A percentile compares a stretch with the other conserved stretches of the same genome.
These are phyloP conservation scores for Heterobasidion occidentale DNA, from an alignment of 1,284 basidiomycete genomes.

Conservation along the genomic window DNA sequence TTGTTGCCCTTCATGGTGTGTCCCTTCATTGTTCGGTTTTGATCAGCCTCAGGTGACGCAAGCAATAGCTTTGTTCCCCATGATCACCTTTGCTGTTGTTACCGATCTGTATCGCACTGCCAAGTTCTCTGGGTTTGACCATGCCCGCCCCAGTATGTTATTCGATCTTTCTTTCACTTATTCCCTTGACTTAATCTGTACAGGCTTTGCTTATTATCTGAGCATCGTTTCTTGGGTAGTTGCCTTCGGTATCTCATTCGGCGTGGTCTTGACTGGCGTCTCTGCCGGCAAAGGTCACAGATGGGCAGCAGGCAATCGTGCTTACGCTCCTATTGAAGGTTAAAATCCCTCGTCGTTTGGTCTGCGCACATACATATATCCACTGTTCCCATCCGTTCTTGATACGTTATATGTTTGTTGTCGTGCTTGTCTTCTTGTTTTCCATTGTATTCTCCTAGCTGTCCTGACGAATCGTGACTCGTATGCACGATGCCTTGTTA, in stretches of 20 bases:
- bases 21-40: conserved; percentile 2
- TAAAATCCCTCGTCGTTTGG: background rate
- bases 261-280: conserved; percentile 54
- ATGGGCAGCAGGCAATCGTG: conserved; percentile 72
- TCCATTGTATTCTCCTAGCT: background rate
- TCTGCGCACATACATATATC: background rate
- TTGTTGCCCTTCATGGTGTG: conserved; percentile 55
- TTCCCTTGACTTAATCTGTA: background rate
- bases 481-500: no score
- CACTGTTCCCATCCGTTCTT: background rate
- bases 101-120: conserved; percentile 47
- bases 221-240: conserved; percentile 55
- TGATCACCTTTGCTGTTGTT: conserved; percentile 57
- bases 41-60: background rate
- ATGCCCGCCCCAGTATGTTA: conserved; percentile 50
- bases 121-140: conserved; percentile 42
- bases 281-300: conserved; percentile 58
- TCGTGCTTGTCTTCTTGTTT: background rate
- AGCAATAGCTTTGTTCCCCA: conserved; percentile 44
- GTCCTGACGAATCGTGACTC: background rate
- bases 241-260: conserved; percentile 41
- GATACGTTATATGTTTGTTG: background rate
- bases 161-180: background rate
- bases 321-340: conserved; percentile 44
- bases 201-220: conserved; percentile 51